Base-by-base conservation (phyloP, 306 rosid species). In the Alnus glutinosa region DNA sequence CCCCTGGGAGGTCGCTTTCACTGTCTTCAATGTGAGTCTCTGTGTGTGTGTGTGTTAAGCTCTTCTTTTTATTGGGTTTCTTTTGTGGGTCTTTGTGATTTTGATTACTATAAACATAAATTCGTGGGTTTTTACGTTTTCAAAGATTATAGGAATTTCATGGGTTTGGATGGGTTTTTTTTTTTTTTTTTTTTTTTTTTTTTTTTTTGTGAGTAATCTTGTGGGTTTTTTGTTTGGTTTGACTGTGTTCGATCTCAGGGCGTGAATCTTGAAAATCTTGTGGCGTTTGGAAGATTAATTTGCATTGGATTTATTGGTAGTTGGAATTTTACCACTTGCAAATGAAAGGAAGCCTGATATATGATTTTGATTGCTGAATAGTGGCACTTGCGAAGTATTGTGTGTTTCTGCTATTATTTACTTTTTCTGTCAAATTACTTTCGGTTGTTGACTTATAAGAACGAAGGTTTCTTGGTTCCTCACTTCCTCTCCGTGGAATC, bases 1-100 rank as follows among this genome's bases (percentile, higher is more conserved):
- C 61, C 98, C 99, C 0, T 96, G 99, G 99, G 99, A 96, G 87
- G 92, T 96, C 87, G 92, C 87, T 79, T 92, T 96, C 83, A 85
- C 97, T 42, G 89, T 94, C 78, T 90, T 90, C 83, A 89, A 93
- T 75, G 99, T 93, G 19, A 79, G 87, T 89, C 59, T 70, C 55
- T 7, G 9, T 46, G 9, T 7, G 49, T 46, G 49, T 49, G 13
- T 10, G 52, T 1, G 52, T 12, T 37, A 39, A 66, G 1, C 50
- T 4, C 48, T 9, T 7, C 5, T 67, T 16, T 42, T 67, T 9
- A 15, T 39, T 39, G 30, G 14, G 72, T 42, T 44, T 42, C 50
- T n/a, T 67, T 44, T 67, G 72, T 42, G 72, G 70, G 32, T 67
- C 72, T 67, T 67, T n/a, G 28, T n/a, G 16, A 44, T 42, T 67